phyloP scores from a whole-genome alignment of 1,139 yeast genomes.

The Saccharomyces hybrid region DNA sequence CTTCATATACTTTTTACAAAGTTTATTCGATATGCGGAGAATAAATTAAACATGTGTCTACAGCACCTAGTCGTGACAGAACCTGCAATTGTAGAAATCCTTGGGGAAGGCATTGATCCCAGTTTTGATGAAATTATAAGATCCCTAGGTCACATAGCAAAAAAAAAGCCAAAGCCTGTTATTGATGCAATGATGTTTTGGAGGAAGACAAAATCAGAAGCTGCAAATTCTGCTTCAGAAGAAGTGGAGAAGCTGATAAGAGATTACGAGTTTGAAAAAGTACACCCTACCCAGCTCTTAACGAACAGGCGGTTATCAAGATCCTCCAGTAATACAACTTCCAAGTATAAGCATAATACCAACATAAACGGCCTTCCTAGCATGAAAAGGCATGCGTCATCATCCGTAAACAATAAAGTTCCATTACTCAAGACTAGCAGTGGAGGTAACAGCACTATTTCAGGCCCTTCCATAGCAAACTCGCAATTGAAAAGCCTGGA shows the following conservation, averaged over 20 bases:
- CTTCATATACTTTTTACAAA: slow-evolving; percentile 90
- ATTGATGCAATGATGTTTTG: slow-evolving; percentile 98
- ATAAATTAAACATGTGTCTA: slow-evolving; percentile 69
- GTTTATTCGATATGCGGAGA: slow-evolving; percentile 88
- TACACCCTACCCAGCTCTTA: background rate
- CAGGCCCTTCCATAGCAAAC: slow-evolving; percentile 12
- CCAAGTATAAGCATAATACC: background rate
- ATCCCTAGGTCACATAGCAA: slow-evolving; percentile 84
- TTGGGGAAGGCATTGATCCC: slow-evolving; percentile 85
- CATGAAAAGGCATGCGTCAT: background rate
- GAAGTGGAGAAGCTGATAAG: slow-evolving; percentile 39
- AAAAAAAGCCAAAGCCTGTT: slow-evolving; percentile 87
- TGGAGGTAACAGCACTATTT: background rate
- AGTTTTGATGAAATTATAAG: slow-evolving; percentile 78
- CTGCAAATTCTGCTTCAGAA: slow-evolving; percentile 66
- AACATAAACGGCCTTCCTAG: background rate
- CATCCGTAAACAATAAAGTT: background rate
- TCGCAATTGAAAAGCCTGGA: slow-evolving; percentile 30
- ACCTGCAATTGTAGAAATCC: slow-evolving; percentile 72
- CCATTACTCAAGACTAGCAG: background rate
- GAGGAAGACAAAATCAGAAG: slow-evolving; percentile 88
- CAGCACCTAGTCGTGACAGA: slow-evolving; percentile 63
- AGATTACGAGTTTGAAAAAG: slow-evolving; percentile 21
- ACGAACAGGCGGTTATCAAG: background rate
- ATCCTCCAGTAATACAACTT: background rate